Conservation (phyloP, 1,284 basidiomycete species). For the Cerioporus squamosus region DNA sequence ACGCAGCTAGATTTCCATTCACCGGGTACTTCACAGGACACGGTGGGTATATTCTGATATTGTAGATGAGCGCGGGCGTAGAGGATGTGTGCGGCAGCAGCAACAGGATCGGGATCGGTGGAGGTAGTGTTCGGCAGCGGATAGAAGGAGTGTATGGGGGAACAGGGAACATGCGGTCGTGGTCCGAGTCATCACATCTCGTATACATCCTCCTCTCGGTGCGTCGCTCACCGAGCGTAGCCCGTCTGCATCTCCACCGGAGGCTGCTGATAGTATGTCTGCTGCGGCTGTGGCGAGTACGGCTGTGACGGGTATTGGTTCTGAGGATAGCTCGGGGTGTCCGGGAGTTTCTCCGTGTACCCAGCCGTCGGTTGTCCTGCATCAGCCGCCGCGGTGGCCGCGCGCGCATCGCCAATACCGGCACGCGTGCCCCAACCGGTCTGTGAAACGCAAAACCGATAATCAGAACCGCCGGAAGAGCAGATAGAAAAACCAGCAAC, state of each 20-base stretch:
- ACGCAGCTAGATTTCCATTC: constrained; percentile 19
- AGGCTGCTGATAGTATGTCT: constrained; percentile 31
- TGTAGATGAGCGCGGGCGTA: constrained; percentile 20
- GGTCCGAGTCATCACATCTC: constrained; percentile 16
- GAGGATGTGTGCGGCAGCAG: neutral
- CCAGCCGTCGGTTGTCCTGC: constrained; percentile 9
- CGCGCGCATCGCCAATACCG: constrained; percentile 82
- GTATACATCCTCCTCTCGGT: constrained; percentile 12
- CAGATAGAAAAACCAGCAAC: constrained; percentile 1
- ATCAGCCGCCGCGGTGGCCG: constrained; percentile 70
- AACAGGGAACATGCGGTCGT: neutral
- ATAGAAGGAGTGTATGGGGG: neutral
- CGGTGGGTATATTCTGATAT: constrained; percentile 28
- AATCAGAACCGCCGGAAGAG: neutral
- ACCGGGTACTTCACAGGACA: constrained; percentile 11
- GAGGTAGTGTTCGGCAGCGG: neutral
- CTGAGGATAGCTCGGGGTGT: constrained; percentile 31
- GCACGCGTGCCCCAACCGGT: constrained; percentile 92
- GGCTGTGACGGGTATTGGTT: constrained; percentile 19
- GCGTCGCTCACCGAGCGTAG: constrained; percentile 33
- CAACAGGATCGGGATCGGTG: neutral
- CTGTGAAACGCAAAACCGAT: constrained; percentile 35
- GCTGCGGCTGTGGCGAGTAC: constrained; percentile 13
- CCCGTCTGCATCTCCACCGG: constrained; percentile 40
- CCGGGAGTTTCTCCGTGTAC: constrained; percentile 34